Evolutionary conservation across 2,329 filamentous ascomycete genomes (phyloP).

Genomic region (Nemania diffusa): DNA sequence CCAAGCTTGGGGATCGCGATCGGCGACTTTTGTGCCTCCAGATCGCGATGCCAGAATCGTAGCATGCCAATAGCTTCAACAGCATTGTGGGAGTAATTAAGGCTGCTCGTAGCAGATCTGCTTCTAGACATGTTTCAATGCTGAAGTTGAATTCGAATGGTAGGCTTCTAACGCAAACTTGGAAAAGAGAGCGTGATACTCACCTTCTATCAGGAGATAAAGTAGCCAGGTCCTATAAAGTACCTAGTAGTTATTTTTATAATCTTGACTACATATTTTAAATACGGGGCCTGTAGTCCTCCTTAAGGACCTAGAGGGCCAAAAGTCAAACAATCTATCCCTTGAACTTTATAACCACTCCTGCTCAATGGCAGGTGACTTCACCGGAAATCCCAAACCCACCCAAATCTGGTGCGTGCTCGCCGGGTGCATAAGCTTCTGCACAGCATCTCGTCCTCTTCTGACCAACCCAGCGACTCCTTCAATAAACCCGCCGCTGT

Average conservation of each 20-base stretch:
- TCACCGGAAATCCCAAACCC: no score
- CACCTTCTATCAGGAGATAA: no score
- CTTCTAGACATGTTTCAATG: neutral
- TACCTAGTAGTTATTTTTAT: no score
- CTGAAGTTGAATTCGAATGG: neutral
- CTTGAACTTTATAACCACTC: no score
- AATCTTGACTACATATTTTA: no score
- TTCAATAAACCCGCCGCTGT: constrained; percentile 4
- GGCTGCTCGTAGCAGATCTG: neutral
- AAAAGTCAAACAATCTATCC: no score
- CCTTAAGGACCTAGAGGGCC: no score
- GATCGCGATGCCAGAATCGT: neutral
- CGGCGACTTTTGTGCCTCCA: neutral
- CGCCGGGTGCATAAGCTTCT: no score
- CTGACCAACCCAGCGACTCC: constrained; percentile 1
- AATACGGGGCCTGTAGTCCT: no score
- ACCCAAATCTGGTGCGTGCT: no score
- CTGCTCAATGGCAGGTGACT: no score
- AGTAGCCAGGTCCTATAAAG: no score
- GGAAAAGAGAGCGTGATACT: neutral
- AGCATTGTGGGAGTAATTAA: neutral
- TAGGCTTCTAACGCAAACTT: neutral
- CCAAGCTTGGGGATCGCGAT: neutral
- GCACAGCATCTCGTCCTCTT: constrained; percentile 16
- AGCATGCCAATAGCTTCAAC: neutral